Conservation (phyloP, 257 asterid species). For the Orobanche coerulescens region DNA sequence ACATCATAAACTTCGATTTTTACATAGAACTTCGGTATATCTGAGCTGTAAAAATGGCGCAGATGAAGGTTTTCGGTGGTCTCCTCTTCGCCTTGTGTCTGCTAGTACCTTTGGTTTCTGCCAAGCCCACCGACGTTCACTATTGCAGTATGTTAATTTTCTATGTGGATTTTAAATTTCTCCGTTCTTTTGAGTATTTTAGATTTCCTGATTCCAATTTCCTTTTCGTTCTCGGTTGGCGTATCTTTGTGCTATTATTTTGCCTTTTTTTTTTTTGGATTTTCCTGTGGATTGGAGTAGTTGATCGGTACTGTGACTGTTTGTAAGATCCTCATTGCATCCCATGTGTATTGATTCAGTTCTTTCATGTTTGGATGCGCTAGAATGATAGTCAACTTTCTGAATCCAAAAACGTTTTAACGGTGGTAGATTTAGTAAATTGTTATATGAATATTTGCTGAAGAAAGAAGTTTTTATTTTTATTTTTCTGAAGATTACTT, state of each 20-base stretch:
- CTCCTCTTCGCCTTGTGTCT: constrained; percentile 28
- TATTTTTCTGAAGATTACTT: background rate
- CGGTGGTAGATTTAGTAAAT: background rate
- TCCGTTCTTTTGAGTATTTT: background rate
- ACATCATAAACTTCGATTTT: constrained; percentile 6
- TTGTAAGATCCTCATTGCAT: background rate
- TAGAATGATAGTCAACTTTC: background rate
- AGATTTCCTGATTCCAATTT: background rate
- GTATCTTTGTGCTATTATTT: background rate
- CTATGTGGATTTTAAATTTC: background rate
- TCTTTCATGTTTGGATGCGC: background rate
- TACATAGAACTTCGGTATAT: background rate
- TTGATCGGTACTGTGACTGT: background rate
- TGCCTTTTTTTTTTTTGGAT: background rate
- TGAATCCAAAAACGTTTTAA: background rate
- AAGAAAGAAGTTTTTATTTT: background rate
- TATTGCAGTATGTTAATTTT: constrained; percentile 39
- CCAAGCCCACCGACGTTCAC: constrained; percentile 24
- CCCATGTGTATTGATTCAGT: background rate
- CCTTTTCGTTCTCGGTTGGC: background rate
- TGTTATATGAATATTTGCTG: background rate
- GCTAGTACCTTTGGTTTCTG: constrained; percentile 30
- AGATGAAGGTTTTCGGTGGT: constrained; percentile 29
- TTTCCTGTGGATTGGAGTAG: background rate
- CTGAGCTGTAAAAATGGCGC: constrained; percentile 20